Evolutionary conservation across 2,329 filamentous ascomycete species (phyloP).

Genomic region (Colletotrichum lindemuthianum): DNA sequence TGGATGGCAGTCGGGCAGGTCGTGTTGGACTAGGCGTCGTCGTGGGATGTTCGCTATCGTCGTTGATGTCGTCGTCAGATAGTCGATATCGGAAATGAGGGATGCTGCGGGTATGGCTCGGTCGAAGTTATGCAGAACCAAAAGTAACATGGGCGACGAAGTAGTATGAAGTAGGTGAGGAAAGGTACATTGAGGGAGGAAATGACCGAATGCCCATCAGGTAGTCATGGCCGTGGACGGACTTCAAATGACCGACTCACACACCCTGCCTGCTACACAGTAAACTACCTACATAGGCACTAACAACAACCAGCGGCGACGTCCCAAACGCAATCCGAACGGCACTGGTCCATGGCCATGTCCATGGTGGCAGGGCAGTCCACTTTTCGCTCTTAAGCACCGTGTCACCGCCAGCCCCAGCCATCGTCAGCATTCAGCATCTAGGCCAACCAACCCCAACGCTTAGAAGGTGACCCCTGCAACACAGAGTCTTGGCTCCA

Average conservation of each 20-base stretch:
- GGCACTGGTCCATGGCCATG: constrained; percentile 18
- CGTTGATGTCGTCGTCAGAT: constrained; percentile 21
- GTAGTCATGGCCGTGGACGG: constrained; percentile 3
- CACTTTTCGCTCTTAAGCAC: constrained; percentile 19
- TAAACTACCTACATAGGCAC: not conserved
- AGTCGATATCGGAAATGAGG: constrained; percentile 10
- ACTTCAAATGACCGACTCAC: not conserved
- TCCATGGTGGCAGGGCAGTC: constrained; percentile 2
- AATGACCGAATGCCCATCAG: no score
- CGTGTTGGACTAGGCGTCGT: not conserved
- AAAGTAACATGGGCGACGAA: constrained; percentile 6
- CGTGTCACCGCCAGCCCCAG: constrained; percentile 10
- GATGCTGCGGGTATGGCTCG: constrained; percentile 7
- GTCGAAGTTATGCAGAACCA: constrained; percentile 18
- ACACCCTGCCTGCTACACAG: not conserved
- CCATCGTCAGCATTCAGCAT: not conserved
- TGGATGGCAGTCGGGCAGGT: not conserved
- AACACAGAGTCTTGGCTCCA: constrained; percentile 13
- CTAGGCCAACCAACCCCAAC: not conserved
- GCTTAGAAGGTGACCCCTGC: constrained; percentile 28
- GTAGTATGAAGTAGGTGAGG: not conserved
- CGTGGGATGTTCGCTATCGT: constrained; percentile 13
- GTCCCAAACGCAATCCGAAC: constrained; percentile 19
- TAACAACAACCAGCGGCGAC: not conserved
- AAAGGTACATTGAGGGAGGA: not conserved